Conservation (phyloP, 129 eudicot species). For the Escallonia rubra region DNA sequence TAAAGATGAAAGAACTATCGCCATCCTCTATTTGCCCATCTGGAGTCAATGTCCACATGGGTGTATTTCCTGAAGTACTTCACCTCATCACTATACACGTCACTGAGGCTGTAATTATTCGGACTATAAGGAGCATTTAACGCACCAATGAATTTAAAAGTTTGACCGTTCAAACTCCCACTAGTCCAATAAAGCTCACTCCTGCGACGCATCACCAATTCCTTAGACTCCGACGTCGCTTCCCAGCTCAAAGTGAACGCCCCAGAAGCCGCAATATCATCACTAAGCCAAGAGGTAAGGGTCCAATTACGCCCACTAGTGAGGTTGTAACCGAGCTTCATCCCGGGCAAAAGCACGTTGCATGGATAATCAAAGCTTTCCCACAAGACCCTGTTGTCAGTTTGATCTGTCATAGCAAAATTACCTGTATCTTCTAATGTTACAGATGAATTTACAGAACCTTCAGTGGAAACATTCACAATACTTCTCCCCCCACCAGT, state of each 20-base stretch:
- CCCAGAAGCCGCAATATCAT: too few species aligned
- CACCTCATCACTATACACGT: not conserved
- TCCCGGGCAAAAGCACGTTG: too few species aligned
- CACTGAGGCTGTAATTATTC: not conserved
- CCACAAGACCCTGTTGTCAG: too few species aligned
- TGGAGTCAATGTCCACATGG: constrained; percentile 8
- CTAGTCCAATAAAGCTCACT: constrained; percentile 17
- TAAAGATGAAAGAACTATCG: not conserved
- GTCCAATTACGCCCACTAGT: too few species aligned
- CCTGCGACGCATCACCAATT: too few species aligned
- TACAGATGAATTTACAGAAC: not conserved
- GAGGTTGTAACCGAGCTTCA: too few species aligned
- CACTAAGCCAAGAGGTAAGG: too few species aligned
- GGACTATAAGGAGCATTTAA: not conserved
- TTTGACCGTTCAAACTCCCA: constrained; percentile 5
- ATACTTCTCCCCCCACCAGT: too few species aligned
- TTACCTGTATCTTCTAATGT: constrained; percentile 6
- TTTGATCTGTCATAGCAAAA: too few species aligned
- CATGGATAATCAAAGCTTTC: too few species aligned
- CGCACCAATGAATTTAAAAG: not conserved
- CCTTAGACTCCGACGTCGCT: too few species aligned
- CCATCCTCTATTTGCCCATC: not conserved
- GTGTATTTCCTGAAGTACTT: constrained; percentile 2
- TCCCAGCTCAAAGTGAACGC: too few species aligned
- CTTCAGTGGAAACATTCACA: constrained; percentile 3